Evolutionary conservation across 2,329 filamentous ascomycete species (phyloP), one percentile per base, ranked within the genome.

Genomic region (Claviceps arundinis): DNA sequence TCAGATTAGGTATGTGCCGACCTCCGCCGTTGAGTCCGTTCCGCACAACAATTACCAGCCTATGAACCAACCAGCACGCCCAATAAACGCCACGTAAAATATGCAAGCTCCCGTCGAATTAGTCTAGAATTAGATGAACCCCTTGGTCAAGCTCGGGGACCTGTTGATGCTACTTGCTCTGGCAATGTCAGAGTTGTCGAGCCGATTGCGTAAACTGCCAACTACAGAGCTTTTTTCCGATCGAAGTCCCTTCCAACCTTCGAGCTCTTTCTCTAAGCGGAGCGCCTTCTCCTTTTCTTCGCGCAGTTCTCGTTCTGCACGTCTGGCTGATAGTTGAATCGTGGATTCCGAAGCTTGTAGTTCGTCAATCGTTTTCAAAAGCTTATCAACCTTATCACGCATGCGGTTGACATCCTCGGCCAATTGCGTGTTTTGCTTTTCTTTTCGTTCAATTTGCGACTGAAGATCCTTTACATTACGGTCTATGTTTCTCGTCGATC

Each of bases 391-490:
- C 73, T 93, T 95, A 70, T 97, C 91, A 56, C 91, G 87, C 62
- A 89, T 83, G 57, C 91, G 87, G 58, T 76, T 74, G 53, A 95
- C 78, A 61, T 97, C 93, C 50, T 96, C 91, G 51, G 82, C 78
- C 17, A 95, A 75, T 63, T 93, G 84, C 5, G 75, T 64, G 61
- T 90, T 89, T 60, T 87, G 82, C 71, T 95, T 96, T 58, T 97
- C 91, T 60, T 89, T 88, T 60, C 93, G 87, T 47, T 95, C 89
- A 58, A 98, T 86, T 67, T 97, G 91, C 24, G 82, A 77, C 68
- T 96, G 88, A 24, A 97, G 78, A 67, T 97, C 93, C 68, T 93
- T 93, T 62, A 97, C 89, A 1, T 84, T 88, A 56, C 91, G 89
- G 70, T 97, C 93, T 26, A 96, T 85, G 64, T 94, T 95, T 61